phyloP scores from a whole-genome alignment of 2,329 filamentous ascomycete species.

The Hymenoscyphus linearis region DNA sequence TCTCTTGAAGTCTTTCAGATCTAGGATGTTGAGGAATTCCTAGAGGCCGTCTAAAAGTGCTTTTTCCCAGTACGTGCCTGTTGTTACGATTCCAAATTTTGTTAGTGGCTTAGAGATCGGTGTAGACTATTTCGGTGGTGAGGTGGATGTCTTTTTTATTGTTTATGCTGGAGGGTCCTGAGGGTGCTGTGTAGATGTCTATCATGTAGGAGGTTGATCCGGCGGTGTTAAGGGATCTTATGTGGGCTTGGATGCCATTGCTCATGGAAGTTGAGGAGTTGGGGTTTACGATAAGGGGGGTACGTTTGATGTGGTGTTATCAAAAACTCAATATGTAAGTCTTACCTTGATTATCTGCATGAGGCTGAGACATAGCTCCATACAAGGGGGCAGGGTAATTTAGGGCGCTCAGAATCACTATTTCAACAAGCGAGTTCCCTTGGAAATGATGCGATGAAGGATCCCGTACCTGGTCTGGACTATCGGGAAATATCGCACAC shows the following conservation, averaged over 20 bases:
- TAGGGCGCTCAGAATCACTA: too few relatives aligned
- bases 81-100: conserved; percentile 83
- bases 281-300: conserved; percentile 71
- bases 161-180: conserved; percentile 70
- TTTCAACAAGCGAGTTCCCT: too few relatives aligned
- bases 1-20: conserved; percentile 23
- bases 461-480: too few relatives aligned
- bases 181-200: conserved; percentile 61
- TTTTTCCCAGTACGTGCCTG: conserved; percentile 75
- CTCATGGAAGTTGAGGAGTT: conserved; percentile 75
- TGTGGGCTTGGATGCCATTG: conserved; percentile 49
- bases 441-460: too few relatives aligned
- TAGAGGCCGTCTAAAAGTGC: conserved; percentile 63
- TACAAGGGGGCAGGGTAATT: too few relatives aligned
- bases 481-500: too few relatives aligned
- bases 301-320: too few relatives aligned
- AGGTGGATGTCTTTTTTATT: conserved; percentile 63
- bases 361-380: too few relatives aligned
- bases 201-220: conserved; percentile 37
- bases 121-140: conserved; percentile 38
- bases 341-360: too few relatives aligned
- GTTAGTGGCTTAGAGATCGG: conserved; percentile 59
- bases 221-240: conserved; percentile 35
- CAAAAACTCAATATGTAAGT: too few relatives aligned
- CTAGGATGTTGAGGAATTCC: conserved; percentile 51